Evolutionary conservation across 176 grass and related monocot species (phyloP).

Genomic region (Musa beccarii): DNA sequence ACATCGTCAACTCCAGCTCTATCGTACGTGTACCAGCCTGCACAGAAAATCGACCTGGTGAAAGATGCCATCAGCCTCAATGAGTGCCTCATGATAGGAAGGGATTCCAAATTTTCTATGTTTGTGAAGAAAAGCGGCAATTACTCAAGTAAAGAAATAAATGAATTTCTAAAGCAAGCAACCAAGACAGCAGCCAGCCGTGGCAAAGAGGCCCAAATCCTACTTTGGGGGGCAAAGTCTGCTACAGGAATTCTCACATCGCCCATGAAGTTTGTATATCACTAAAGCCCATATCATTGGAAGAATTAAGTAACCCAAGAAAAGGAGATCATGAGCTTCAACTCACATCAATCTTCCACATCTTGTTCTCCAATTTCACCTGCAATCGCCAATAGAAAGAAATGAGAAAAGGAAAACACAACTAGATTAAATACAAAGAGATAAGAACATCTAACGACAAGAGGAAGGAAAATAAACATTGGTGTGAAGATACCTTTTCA

Average conservation of each 20-base stretch:
- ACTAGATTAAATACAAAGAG: neutral
- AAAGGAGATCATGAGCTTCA: too few relatives aligned
- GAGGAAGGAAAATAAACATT: neutral
- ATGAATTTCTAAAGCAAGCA: neutral
- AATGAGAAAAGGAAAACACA: slow-evolving; percentile 6
- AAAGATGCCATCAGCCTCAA: neutral
- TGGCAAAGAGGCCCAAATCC: neutral
- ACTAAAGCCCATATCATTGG: too few relatives aligned
- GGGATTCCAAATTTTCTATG: too few relatives aligned
- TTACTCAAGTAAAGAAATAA: neutral
- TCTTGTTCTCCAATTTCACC: too few relatives aligned
- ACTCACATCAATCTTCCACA: too few relatives aligned
- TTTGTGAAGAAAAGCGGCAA: too few relatives aligned
- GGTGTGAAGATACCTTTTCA: slow-evolving; percentile 45
- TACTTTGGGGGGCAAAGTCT: neutral
- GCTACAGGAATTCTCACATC: too few relatives aligned
- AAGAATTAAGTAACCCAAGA: too few relatives aligned
- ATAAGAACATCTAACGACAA: neutral
- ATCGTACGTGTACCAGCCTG: slow-evolving; percentile 76
- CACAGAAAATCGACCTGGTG: slow-evolving; percentile 1
- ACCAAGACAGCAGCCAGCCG: neutral
- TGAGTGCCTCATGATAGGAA: too few relatives aligned
- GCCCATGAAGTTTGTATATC: too few relatives aligned
- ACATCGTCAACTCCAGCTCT: slow-evolving; percentile 69
- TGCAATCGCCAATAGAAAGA: too few relatives aligned